Evolutionary conservation across 1,139 yeast genomes (phyloP).

Genomic region (Debaryomycetaceae sp.): DNA sequence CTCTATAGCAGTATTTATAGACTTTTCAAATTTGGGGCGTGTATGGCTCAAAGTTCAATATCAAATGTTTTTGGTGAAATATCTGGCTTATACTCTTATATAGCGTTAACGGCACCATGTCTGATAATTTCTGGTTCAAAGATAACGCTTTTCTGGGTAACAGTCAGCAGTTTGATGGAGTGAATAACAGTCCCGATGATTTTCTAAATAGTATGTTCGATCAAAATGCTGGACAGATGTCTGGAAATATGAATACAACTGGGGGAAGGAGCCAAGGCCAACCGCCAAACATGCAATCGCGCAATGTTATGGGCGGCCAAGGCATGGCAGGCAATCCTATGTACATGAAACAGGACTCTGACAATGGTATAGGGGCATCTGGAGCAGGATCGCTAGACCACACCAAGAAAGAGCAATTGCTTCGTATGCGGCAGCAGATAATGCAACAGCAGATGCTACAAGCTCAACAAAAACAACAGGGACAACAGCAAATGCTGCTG

Average conservation of each 20-base stretch:
- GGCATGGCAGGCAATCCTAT: neutral
- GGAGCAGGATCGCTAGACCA: conserved; percentile 7
- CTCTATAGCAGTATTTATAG: neutral
- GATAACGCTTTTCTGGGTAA: conserved; percentile 34
- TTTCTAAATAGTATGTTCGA: conserved; percentile 38
- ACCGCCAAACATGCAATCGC: neutral
- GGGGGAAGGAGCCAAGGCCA: neutral
- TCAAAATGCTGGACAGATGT: conserved; percentile 17
- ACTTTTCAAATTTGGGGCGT: neutral
- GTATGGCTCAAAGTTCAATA: neutral
- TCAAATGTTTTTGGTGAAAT: neutral
- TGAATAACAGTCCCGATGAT: conserved; percentile 24
- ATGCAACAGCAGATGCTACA: conserved; percentile 38
- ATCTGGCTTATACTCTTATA: neutral
- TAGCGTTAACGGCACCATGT: conserved; percentile 18
- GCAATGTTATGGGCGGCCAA: neutral
- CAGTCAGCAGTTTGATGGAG: conserved; percentile 12
- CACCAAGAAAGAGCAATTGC: conserved; percentile 25
- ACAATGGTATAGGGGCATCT: neutral
- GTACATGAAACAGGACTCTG: neutral
- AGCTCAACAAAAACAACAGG: conserved; percentile 17
- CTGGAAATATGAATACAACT: conserved; percentile 1
- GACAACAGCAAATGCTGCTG: conserved; percentile 4
- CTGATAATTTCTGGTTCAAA: conserved; percentile 44
- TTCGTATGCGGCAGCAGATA: conserved; percentile 39